phyloP scores from a whole-genome alignment of 495 filamentous ascomycete genomes.

The Usnea hakonensis region DNA sequence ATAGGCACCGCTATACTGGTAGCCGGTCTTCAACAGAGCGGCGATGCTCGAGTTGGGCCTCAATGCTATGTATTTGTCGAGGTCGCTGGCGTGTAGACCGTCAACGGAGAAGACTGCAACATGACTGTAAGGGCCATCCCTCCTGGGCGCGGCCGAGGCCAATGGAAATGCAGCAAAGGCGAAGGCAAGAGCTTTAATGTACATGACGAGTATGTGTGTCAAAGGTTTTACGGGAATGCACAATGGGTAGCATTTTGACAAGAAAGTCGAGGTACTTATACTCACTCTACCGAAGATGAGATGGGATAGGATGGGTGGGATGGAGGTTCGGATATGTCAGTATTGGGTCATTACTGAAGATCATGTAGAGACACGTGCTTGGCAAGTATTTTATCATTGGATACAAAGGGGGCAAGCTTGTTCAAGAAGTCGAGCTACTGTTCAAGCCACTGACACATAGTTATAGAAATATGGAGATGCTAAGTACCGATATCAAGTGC shows the following conservation, averaged over 20 bases:
- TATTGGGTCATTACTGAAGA: background rate
- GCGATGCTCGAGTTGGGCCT: slow-evolving; percentile 28
- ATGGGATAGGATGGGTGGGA: background rate
- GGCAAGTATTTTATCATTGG: background rate
- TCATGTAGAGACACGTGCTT: background rate
- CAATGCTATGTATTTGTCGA: slow-evolving; percentile 27
- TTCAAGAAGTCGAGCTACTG: no score
- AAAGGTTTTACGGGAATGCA: background rate
- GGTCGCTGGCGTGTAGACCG: slow-evolving; percentile 25
- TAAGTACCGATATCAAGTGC: no score
- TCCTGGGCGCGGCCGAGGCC: background rate
- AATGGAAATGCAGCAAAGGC: background rate
- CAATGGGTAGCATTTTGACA: background rate
- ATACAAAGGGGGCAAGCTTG: no score
- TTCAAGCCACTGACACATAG: no score
- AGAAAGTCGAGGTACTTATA: background rate
- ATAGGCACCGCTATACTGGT: slow-evolving; percentile 28
- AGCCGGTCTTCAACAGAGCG: slow-evolving; percentile 24
- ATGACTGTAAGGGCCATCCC: slow-evolving; percentile 21
- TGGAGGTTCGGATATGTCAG: background rate
- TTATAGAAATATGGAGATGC: no score
- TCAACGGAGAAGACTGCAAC: slow-evolving; percentile 28
- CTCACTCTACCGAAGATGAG: background rate
- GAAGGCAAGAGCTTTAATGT: background rate
- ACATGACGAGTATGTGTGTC: background rate